Evolutionary conservation across 2,329 filamentous ascomycete genomes (phyloP).

Genomic region (Chaetomiaceae sp.): DNA sequence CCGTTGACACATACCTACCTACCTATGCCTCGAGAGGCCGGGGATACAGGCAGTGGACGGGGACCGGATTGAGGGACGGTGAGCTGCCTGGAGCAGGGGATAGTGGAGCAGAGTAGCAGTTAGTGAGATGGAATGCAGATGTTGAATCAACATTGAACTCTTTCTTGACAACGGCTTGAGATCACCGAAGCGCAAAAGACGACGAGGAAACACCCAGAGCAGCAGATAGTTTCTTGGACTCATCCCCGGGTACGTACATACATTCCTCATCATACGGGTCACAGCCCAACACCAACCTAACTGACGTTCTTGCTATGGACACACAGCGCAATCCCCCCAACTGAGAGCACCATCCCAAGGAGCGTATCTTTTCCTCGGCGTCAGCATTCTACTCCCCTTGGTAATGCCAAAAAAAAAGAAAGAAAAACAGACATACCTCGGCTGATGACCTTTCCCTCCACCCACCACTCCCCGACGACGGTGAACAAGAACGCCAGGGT

Average conservation of each 20-base stretch:
- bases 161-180: too few species aligned
- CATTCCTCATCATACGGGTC: too few species aligned
- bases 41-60: neutral
- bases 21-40: neutral
- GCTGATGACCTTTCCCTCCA: conserved; percentile 85
- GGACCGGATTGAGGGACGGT: neutral
- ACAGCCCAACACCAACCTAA: too few species aligned
- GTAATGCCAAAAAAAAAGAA: neutral
- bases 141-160: neutral
- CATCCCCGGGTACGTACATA: too few species aligned
- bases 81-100: conserved; percentile 24
- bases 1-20: conserved; percentile 13
- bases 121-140: too few species aligned
- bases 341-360: conserved; percentile 73
- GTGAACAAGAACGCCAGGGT: conserved; percentile 95
- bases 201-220: too few species aligned
- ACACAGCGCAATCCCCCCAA: conserved; percentile 77
- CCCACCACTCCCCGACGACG: conserved; percentile 90
- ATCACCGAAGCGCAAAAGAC: too few species aligned
- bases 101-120: neutral
- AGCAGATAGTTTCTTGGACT: too few species aligned
- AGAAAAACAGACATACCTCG: conserved; percentile 53
- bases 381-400: neutral
- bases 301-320: conserved; percentile 58
- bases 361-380: conserved; percentile 59